Base-by-base conservation (phyloP, 1,284 basidiomycete genomes). In the Marasmius fiardii region DNA sequence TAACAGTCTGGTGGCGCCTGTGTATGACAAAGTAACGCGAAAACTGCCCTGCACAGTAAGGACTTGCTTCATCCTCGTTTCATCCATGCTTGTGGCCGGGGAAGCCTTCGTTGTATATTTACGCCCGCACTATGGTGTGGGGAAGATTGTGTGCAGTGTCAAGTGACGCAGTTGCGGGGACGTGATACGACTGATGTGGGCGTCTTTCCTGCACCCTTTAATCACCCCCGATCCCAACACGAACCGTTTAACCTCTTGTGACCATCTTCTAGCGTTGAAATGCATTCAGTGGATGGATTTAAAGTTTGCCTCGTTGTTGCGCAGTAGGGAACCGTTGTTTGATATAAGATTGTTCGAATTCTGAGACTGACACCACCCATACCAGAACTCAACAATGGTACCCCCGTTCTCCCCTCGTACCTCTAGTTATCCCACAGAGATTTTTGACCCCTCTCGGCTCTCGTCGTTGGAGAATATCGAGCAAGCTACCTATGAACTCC, bases 381-480 rank as follows among this genome's bases (percentile, higher is more conserved):
- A 41, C 39, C 39, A 20, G n/a, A 41, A 20, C 20, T 7, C 11
- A 41, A 51, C 23, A 43, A 51, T 28, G 21, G 14, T 43, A 37
- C 37, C 44, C 31, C 21, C 24, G 18, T 41, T 31, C 39, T 51
- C 16, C 24, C 37, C 43, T 18, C 53, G 24, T 45, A 52, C 45
- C 16, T 33, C 39, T 8, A 48, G 44, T 3, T 53, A 51, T 23
- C 52, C 41, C 18, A 26, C 39, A 10, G 43, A 51, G n/a, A 24
- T 57, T 10, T 55, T 60, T 33, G 49, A 51, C 2, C 34, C 10
- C 14, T 41, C 56, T 18, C 34, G 44, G 28, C 14, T 60, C 34
- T 49, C 41, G 2, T 55, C 56, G 12, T 24, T 54, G 18, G 43
- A 53, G n/a, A 48, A 24, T 1, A 51, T 60, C 6, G 54, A 58